These are phyloP conservation scores for Sarocladium brachiariae DNA, from an alignment of 2,329 filamentous ascomycete genomes.

Conservation along the genomic window DNA sequence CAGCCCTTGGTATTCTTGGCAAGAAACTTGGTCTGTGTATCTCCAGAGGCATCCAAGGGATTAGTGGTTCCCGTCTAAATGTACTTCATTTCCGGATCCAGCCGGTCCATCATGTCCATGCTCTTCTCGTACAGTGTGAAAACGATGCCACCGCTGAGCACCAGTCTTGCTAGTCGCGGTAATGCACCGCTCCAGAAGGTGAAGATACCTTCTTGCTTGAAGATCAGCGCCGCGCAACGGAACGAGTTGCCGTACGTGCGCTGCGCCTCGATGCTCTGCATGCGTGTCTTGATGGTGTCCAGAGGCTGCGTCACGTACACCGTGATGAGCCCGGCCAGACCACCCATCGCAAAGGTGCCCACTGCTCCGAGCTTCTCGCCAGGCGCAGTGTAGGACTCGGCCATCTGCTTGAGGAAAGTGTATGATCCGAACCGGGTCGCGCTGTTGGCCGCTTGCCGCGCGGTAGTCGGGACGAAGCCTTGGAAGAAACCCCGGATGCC, in stretches of 20 bases:
- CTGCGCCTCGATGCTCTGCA: constrained; percentile 91
- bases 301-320: constrained; percentile 71
- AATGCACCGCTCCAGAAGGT: constrained; percentile 94
- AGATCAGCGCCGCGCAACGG: constrained; percentile 73
- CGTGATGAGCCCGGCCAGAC: constrained; percentile 81
- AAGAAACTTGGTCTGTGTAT: no score
- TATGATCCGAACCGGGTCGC: constrained; percentile 88
- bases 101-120: constrained; percentile 68
- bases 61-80: constrained; percentile 41
- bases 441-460: constrained; percentile 88
- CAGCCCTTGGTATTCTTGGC: no score
- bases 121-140: constrained; percentile 99
- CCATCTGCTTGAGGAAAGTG: constrained; percentile 82
- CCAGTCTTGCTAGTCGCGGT: constrained; percentile 74
- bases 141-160: constrained; percentile 91
- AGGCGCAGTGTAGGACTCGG: constrained; percentile 84
- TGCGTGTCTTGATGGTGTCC: constrained; percentile 93
- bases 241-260: constrained; percentile 80
- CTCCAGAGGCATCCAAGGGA: no score
- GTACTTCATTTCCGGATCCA: constrained; percentile 81
- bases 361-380: constrained; percentile 88
- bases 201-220: constrained; percentile 79
- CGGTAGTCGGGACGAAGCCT: constrained; percentile 90
- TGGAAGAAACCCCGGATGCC: constrained; percentile 93
- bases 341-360: constrained; percentile 87